phyloP scores from a whole-genome alignment of 2,329 filamentous ascomycete species.

The Fusarium pseudograminearum region DNA sequence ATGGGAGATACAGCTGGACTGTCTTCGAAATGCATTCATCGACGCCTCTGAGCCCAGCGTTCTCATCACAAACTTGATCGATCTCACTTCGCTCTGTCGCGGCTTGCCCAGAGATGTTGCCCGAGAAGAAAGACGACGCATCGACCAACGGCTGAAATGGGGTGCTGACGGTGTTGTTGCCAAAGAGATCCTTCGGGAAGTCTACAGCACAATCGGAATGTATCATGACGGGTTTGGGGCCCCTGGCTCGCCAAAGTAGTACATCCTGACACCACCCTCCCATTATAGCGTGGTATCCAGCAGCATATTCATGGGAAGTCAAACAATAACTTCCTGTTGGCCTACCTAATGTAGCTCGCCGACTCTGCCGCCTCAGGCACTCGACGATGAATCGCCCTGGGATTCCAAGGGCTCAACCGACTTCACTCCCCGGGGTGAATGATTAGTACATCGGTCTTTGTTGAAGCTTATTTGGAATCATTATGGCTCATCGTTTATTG shows the following conservation, averaged over 20 bases:
- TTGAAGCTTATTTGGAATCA: constrained; percentile 16
- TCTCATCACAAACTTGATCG: constrained; percentile 50
- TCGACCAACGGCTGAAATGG: constrained; percentile 50
- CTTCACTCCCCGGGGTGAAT: constrained; percentile 3
- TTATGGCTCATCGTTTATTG: constrained; percentile 11
- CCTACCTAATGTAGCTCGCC: constrained; percentile 40
- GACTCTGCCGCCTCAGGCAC: neutral
- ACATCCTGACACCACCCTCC: neutral
- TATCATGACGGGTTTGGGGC: constrained; percentile 30
- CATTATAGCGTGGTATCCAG: neutral
- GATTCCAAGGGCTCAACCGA: neutral
- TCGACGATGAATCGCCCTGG: neutral
- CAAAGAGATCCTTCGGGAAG: constrained; percentile 45
- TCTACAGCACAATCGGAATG: constrained; percentile 37
- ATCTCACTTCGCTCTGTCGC: constrained; percentile 46
- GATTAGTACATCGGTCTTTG: neutral
- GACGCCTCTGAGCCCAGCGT: constrained; percentile 46
- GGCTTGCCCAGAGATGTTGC: constrained; percentile 50
- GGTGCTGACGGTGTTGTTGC: constrained; percentile 45
- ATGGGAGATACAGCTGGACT: constrained; percentile 58
- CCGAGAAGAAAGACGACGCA: constrained; percentile 41
- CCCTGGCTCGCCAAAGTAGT: constrained; percentile 12
- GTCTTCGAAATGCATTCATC: constrained; percentile 54
- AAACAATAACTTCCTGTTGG: constrained; percentile 8
- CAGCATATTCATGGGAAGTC: neutral